A percentile compares a stretch with the other conserved stretches of the same genome.
phyloP scores from a whole-genome alignment of 2,329 filamentous ascomycete species.

The Drechslerella dactyloides region DNA sequence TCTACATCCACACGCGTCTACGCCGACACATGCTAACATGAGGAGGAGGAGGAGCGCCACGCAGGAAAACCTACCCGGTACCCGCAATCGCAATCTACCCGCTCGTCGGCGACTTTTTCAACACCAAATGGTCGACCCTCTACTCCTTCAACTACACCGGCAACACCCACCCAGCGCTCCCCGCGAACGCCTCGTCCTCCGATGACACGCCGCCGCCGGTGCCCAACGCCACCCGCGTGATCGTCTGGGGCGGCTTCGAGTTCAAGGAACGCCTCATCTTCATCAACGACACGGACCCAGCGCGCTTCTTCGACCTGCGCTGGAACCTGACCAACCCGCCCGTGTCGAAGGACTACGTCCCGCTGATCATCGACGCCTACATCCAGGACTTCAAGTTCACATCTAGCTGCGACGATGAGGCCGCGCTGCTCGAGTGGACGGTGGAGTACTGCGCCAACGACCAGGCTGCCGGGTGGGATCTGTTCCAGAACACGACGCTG shows the following conservation, averaged over 20 bases:
- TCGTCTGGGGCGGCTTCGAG: slow-evolving; percentile 38
- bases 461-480: slow-evolving; percentile 24
- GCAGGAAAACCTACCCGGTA: slow-evolving; percentile 46
- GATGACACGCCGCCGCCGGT: not conserved
- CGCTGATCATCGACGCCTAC: slow-evolving; percentile 30
- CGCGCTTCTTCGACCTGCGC: slow-evolving; percentile 30
- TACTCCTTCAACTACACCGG: slow-evolving; percentile 37
- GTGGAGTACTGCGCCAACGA: slow-evolving; percentile 42
- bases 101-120: slow-evolving; percentile 48
- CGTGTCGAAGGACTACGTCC: slow-evolving; percentile 26
- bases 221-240: slow-evolving; percentile 32
- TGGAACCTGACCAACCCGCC: slow-evolving; percentile 48
- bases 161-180: slow-evolving; percentile 27
- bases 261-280: slow-evolving; percentile 34
- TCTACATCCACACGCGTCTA: not conserved
- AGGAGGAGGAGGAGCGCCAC: not conserved
- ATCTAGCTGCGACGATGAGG: slow-evolving; percentile 27
- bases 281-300: slow-evolving; percentile 39
- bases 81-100: slow-evolving; percentile 41
- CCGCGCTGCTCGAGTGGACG: slow-evolving; percentile 40
- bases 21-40: slow-evolving; percentile 5
- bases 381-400: slow-evolving; percentile 49
- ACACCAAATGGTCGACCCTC: slow-evolving; percentile 43
- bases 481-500: slow-evolving; percentile 44
- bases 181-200: slow-evolving; percentile 20